A percentile compares a stretch with the other conserved stretches of the same genome.
Conservation (phyloP, 2,329 filamentous ascomycete genomes). For the Neofusicoccum kwambonambiense region DNA sequence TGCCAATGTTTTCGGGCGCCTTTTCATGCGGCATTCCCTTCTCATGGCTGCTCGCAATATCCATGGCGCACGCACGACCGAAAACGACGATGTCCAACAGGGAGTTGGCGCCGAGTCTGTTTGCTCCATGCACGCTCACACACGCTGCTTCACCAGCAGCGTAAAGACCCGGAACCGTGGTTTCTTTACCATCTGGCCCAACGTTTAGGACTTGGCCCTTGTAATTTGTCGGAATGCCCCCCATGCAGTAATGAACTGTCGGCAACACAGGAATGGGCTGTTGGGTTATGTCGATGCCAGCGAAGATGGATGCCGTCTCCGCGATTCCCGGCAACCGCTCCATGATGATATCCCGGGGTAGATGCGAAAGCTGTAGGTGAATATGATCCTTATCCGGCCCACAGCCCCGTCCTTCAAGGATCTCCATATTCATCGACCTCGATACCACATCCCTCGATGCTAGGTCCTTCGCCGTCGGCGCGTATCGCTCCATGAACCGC, state of each 20-base stretch:
- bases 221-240: constrained; percentile 51
- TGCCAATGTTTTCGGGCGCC: constrained; percentile 35
- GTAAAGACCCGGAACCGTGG: constrained; percentile 47
- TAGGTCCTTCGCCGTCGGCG: constrained; percentile 51
- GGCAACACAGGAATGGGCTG: constrained; percentile 52
- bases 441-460: constrained; percentile 50
- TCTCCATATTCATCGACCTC: constrained; percentile 51
- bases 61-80: constrained; percentile 46
- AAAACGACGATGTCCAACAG: constrained; percentile 53
- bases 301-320: constrained; percentile 52
- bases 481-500: constrained; percentile 54
- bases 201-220: constrained; percentile 49
- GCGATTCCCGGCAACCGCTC: constrained; percentile 51
- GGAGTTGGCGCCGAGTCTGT: constrained; percentile 50
- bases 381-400: constrained; percentile 50
- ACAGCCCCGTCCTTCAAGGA: constrained; percentile 46
- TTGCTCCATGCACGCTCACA: constrained; percentile 51
- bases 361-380: constrained; percentile 48
- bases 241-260: constrained; percentile 55
- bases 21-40: constrained; percentile 37
- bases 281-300: constrained; percentile 50
- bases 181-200: constrained; percentile 38
- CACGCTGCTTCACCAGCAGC: constrained; percentile 51
- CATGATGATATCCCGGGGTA: constrained; percentile 47
- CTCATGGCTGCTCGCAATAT: constrained; percentile 41